These are phyloP conservation scores for Ascochyta viciae-villosae DNA, from an alignment of 2,329 filamentous ascomycete genomes.

Conservation along the genomic window DNA sequence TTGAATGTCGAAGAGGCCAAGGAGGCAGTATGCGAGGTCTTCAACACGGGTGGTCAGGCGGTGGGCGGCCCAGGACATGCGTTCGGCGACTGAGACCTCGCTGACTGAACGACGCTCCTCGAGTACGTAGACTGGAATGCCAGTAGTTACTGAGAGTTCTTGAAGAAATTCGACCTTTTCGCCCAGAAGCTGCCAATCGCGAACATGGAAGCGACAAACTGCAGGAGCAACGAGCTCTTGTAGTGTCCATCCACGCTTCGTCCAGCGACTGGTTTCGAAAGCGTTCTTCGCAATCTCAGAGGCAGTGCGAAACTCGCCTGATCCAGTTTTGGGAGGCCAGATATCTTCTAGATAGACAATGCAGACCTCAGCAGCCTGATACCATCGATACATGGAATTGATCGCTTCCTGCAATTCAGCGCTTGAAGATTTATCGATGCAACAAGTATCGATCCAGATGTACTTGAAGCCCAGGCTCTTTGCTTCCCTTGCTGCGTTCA, in stretches of 20 bases:
- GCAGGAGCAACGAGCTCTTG: conserved; percentile 39
- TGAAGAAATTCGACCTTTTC: conserved; percentile 34
- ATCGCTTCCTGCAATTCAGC: conserved; percentile 32
- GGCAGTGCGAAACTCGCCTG: conserved; percentile 13
- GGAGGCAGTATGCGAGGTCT: conserved; percentile 39
- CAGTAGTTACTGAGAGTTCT: conserved; percentile 33
- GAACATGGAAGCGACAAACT: conserved; percentile 34
- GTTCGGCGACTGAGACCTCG: conserved; percentile 33
- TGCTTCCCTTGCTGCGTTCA: conserved; percentile 18
- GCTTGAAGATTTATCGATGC: conserved; percentile 31
- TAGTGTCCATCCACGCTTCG: conserved; percentile 39
- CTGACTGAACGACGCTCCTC: conserved; percentile 24
- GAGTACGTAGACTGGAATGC: conserved; percentile 32
- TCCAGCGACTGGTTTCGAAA: conserved; percentile 32
- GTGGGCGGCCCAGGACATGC: conserved; percentile 40
- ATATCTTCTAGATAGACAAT: conserved; percentile 27
- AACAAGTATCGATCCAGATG: conserved; percentile 35
- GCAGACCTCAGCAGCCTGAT: conserved; percentile 23
- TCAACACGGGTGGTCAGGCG: conserved; percentile 38
- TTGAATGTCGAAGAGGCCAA: conserved; percentile 43
- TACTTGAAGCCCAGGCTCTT: conserved; percentile 17
- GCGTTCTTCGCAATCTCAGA: conserved; percentile 24
- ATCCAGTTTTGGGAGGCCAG: conserved; percentile 6
- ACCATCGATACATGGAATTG: conserved; percentile 35
- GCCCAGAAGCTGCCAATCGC: conserved; percentile 36